Conservation (phyloP, 2,329 filamentous ascomycete species). For the Dactylonectria macrodidyma region DNA sequence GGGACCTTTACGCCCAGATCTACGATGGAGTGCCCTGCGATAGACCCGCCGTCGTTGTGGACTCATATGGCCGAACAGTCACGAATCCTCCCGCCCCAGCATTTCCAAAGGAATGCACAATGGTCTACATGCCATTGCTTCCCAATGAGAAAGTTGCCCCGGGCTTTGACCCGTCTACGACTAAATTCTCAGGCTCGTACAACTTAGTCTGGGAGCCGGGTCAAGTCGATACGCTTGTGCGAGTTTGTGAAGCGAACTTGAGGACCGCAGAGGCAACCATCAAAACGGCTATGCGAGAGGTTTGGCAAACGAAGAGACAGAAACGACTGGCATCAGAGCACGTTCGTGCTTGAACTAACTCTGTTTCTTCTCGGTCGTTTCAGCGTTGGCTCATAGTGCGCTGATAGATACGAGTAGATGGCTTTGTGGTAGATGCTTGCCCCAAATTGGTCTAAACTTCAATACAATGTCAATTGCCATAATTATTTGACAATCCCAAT, state of each 20-base stretch:
- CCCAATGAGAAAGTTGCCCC: slow-evolving; percentile 14
- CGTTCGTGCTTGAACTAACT: no score
- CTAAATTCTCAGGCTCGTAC: slow-evolving; percentile 31
- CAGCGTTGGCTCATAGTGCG: no score
- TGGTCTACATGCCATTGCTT: slow-evolving; percentile 29
- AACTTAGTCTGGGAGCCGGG: slow-evolving; percentile 25
- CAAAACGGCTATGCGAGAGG: slow-evolving; percentile 14
- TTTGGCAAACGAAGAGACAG: slow-evolving; percentile 24
- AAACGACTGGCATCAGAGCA: background rate
- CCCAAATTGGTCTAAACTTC: no score
- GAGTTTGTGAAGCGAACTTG: slow-evolving; percentile 26
- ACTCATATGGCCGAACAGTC: slow-evolving; percentile 27
- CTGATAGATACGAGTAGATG: no score
- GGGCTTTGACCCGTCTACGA: slow-evolving; percentile 25
- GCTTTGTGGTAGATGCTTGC: no score
- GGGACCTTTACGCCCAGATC: slow-evolving; percentile 24
- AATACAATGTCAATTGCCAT: no score
- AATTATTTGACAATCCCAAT: no score
- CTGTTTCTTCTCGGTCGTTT: no score
- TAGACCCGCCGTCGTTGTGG: slow-evolving; percentile 18
- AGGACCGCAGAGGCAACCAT: slow-evolving; percentile 6
- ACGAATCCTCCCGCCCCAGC: slow-evolving; percentile 23
- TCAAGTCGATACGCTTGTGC: slow-evolving; percentile 21
- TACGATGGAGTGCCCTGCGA: slow-evolving; percentile 24
- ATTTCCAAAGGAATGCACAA: slow-evolving; percentile 22